A percentile compares a stretch with the other conserved stretches of the same genome.
Conservation (phyloP, 2,329 filamentous ascomycete genomes). For the Thielaviopsis ethacetica region DNA sequence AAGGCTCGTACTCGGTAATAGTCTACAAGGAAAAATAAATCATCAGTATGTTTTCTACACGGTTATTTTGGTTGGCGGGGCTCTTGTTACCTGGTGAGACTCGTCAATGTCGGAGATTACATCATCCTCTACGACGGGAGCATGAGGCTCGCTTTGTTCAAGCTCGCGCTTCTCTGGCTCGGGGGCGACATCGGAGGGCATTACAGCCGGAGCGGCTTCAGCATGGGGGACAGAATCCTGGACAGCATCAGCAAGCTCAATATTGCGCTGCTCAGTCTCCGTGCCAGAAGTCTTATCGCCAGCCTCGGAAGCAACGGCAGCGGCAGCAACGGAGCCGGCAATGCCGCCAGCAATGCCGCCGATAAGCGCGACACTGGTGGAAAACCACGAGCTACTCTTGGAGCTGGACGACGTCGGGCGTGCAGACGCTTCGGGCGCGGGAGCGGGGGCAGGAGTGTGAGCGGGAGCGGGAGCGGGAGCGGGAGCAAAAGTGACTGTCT, state of each 20-base stretch:
- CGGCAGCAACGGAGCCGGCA: neutral
- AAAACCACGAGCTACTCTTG: neutral
- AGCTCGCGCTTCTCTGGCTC: neutral
- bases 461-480: too few species aligned
- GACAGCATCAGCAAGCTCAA: neutral
- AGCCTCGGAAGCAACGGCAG: neutral
- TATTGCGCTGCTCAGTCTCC: neutral
- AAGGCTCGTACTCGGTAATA: constrained; percentile 8
- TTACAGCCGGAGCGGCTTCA: neutral
- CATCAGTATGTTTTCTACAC: constrained; percentile 6
- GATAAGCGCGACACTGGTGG: neutral
- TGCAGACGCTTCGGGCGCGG: neutral
- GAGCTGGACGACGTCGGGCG: neutral
- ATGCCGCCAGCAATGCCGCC: neutral
- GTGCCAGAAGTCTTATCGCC: neutral
- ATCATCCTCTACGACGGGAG: constrained; percentile 3
- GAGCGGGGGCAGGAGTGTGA: too few species aligned
- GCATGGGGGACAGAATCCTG: neutral
- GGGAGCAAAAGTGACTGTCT: neutral
- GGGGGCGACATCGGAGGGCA: neutral
- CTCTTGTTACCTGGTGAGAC: constrained; percentile 4
- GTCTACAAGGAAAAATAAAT: constrained; percentile 5
- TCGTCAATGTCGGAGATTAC: constrained; percentile 11
- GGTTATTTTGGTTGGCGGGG: constrained; percentile 17
- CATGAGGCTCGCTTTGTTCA: neutral